phyloP scores from a whole-genome alignment of 2,329 filamentous ascomycete genomes.

The Apiospora pterosperma region DNA sequence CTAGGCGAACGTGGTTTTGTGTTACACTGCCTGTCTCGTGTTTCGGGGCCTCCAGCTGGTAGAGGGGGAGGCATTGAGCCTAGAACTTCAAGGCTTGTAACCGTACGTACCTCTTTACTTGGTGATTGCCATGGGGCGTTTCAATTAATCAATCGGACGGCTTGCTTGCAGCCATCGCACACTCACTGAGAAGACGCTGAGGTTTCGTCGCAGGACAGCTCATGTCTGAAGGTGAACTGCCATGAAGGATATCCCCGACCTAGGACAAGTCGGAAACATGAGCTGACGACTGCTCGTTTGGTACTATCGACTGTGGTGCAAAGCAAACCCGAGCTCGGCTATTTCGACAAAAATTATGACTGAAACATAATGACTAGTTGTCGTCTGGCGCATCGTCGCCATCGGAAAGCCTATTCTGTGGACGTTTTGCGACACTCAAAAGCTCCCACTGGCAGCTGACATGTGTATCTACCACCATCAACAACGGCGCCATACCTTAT shows the following conservation, averaged over 20 bases:
- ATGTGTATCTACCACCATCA: background rate
- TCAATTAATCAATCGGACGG: background rate
- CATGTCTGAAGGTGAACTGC: background rate
- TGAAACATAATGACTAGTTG: background rate
- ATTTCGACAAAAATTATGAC: background rate
- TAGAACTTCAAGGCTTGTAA: too few relatives aligned
- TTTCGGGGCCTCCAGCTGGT: background rate
- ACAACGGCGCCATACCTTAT: too few relatives aligned
- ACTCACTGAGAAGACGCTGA: background rate
- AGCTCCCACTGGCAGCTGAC: background rate
- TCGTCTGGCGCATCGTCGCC: background rate
- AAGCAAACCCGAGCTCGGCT: background rate
- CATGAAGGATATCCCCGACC: background rate
- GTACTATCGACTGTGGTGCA: too few relatives aligned
- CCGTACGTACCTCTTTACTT: background rate
- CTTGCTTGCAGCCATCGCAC: too few relatives aligned
- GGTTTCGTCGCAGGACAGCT: background rate
- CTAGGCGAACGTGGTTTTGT: background rate
- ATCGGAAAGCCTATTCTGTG: constrained; percentile 2
- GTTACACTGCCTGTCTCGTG: background rate
- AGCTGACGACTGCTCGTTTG: background rate
- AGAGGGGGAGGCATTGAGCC: background rate
- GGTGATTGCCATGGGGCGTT: background rate
- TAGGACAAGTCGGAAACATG: background rate
- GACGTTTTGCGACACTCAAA: background rate